These are phyloP conservation scores for Myochromella boudieri DNA, from an alignment of 768 basidiomycete genomes.

Conservation along the genomic window DNA sequence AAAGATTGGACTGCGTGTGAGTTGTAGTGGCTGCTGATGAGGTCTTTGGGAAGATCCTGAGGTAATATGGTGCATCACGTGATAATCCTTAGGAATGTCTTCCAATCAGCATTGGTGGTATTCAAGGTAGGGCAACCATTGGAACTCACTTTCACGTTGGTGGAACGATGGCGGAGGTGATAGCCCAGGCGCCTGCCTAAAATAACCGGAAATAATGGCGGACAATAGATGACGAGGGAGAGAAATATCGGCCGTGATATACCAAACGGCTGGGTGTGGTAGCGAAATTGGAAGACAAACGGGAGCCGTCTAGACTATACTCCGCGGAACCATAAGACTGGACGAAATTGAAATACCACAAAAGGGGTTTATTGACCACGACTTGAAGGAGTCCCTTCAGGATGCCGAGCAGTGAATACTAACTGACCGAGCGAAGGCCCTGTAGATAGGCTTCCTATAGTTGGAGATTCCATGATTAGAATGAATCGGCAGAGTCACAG, in stretches of 20 bases:
- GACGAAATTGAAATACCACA: too few relatives aligned
- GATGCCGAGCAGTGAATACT: too few relatives aligned
- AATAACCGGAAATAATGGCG: neutral
- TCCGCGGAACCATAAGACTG: too few relatives aligned
- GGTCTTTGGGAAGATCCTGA: neutral
- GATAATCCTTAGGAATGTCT: neutral
- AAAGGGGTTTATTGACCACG: too few relatives aligned
- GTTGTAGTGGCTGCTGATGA: neutral
- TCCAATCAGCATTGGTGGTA: conserved; percentile 1
- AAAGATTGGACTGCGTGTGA: neutral
- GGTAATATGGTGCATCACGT: conserved; percentile 3
- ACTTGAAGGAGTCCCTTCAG: too few relatives aligned
- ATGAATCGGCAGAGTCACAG: too few relatives aligned
- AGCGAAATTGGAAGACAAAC: too few relatives aligned
- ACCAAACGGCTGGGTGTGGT: neutral
- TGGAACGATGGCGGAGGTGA: neutral
- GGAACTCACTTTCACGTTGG: neutral
- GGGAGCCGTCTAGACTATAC: too few relatives aligned
- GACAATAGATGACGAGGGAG: neutral
- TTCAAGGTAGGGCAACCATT: neutral
- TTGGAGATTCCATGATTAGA: too few relatives aligned
- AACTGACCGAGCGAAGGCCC: too few relatives aligned
- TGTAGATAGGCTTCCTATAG: too few relatives aligned
- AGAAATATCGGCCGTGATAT: neutral
- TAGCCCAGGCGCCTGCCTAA: neutral